Percentiles rank a stretch among this genome's conserved stretches.
These are phyloP conservation scores for Physaria fendleri DNA, from an alignment of 345 rosid genomes.

Conservation along the genomic window DNA sequence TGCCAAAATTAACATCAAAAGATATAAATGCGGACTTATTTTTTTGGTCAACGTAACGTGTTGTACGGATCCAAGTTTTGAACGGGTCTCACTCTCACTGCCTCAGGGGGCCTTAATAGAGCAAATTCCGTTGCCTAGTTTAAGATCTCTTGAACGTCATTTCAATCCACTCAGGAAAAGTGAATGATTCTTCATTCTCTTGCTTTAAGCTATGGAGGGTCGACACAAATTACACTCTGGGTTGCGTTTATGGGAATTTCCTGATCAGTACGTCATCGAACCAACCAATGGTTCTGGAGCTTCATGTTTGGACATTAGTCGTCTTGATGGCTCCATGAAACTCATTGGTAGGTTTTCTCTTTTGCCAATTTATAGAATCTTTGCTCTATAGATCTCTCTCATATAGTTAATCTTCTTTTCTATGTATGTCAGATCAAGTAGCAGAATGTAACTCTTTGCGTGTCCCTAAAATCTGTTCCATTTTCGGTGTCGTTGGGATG, in stretches of 20 bases:
- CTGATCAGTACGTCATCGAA: conserved; percentile 87
- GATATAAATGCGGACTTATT: not conserved
- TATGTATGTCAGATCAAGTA: conserved; percentile 44
- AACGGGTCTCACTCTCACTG: conserved; percentile 12
- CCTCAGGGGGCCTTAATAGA: not conserved
- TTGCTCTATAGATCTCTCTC: not conserved
- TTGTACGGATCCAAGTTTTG: conserved; percentile 5
- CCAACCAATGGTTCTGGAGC: conserved; percentile 80
- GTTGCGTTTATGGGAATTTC: conserved; percentile 89
- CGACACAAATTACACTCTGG: conserved; percentile 71
- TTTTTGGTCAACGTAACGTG: not conserved
- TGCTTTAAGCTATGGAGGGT: conserved; percentile 62
- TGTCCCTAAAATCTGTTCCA: conserved; percentile 68
- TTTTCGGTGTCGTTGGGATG: conserved; percentile 85
- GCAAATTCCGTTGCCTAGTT: not conserved
- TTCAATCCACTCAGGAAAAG: not conserved
- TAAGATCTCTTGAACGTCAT: not conserved
- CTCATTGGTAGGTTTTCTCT: conserved; percentile 46
- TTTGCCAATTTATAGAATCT: not conserved
- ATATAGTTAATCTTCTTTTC: not conserved
- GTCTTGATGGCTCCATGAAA: conserved; percentile 67
- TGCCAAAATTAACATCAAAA: not conserved
- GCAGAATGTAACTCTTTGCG: conserved; percentile 70
- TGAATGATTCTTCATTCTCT: not conserved
- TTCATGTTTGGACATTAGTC: conserved; percentile 56